A percentile compares a stretch with the other conserved stretches of the same genome.
phyloP scores from a whole-genome alignment of 2,329 filamentous ascomycete species.

The Trichoderma sp. region DNA sequence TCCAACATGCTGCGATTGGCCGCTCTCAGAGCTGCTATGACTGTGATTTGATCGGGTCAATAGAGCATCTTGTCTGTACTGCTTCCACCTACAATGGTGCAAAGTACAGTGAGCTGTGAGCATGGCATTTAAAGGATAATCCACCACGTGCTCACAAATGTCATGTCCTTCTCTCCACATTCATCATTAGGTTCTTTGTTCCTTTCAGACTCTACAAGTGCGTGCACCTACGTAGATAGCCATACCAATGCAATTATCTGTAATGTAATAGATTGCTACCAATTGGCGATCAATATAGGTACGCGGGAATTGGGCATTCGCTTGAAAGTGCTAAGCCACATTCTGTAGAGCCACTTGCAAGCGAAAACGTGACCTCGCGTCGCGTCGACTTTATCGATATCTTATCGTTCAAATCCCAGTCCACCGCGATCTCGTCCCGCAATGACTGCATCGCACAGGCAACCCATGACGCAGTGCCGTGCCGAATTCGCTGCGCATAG shows the following conservation, averaged over 20 bases:
- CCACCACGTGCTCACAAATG: background rate
- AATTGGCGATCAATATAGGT: background rate
- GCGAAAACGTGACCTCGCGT: slow-evolving; percentile 40
- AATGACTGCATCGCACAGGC: slow-evolving; percentile 3
- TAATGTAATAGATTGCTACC: background rate
- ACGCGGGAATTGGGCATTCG: background rate
- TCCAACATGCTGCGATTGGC: background rate
- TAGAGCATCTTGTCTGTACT: background rate
- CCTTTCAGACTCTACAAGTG: background rate
- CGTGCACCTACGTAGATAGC: background rate
- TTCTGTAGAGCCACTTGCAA: background rate
- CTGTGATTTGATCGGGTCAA: background rate
- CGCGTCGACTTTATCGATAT: slow-evolving; percentile 31
- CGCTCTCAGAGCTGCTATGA: background rate
- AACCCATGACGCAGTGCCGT: background rate
- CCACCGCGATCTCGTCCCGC: slow-evolving; percentile 9
- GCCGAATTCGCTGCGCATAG: slow-evolving; percentile 12
- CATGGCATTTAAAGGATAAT: background rate
- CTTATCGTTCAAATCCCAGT: background rate
- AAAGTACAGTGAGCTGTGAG: background rate
- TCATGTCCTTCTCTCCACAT: background rate
- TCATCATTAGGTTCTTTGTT: background rate
- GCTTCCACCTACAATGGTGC: too few species aligned
- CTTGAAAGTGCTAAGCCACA: background rate
- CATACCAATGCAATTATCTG: background rate